These are phyloP conservation scores for Candida albicans DNA, from an alignment of 1,139 yeast genomes.

Conservation along the genomic window DNA sequence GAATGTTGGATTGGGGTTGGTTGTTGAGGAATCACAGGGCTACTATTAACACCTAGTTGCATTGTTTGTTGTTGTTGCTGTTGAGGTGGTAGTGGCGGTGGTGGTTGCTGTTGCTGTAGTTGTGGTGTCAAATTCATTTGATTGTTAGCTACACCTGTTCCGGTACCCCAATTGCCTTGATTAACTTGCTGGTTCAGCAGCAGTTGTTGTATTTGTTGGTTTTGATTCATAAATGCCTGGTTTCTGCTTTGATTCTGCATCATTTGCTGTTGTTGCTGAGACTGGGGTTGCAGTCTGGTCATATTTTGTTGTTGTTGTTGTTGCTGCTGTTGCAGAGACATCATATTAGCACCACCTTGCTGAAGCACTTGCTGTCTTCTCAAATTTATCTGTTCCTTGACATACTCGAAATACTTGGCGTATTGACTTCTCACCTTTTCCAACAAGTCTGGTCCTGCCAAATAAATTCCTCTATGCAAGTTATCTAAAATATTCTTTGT, in stretches of 20 bases:
- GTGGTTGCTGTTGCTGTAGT: slow-evolving; percentile 6
- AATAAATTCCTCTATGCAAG: slow-evolving; percentile 58
- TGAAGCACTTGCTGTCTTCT: slow-evolving; percentile 35
- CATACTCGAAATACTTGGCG: slow-evolving; percentile 72
- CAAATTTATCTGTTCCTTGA: slow-evolving; percentile 48
- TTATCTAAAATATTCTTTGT: slow-evolving; percentile 73
- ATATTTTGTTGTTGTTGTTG: slow-evolving; percentile 7
- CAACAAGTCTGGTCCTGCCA: slow-evolving; percentile 68
- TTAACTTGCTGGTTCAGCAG: slow-evolving; percentile 7
- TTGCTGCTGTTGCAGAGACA: slow-evolving; percentile 11
- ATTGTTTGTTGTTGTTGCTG: slow-evolving; percentile 11
- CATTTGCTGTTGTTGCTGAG: slow-evolving; percentile 6
- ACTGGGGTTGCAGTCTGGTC: slow-evolving; percentile 2
- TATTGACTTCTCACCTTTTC: slow-evolving; percentile 72
- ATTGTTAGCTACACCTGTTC: background rate
- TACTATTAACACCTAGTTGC: slow-evolving; percentile 17
- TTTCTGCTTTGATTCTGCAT: slow-evolving; percentile 20
- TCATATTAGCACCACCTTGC: slow-evolving; percentile 12
- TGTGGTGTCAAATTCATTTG: background rate
- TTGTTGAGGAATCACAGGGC: slow-evolving; percentile 27
- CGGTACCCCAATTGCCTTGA: too few relatives aligned
- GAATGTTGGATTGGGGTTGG: slow-evolving; percentile 20
- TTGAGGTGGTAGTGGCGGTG: slow-evolving; percentile 11
- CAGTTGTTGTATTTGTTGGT: slow-evolving; percentile 12
- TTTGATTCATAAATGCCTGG: slow-evolving; percentile 17